Base-by-base conservation (phyloP, 2,329 filamentous ascomycete genomes). In the Metarhizium guizhouense region DNA sequence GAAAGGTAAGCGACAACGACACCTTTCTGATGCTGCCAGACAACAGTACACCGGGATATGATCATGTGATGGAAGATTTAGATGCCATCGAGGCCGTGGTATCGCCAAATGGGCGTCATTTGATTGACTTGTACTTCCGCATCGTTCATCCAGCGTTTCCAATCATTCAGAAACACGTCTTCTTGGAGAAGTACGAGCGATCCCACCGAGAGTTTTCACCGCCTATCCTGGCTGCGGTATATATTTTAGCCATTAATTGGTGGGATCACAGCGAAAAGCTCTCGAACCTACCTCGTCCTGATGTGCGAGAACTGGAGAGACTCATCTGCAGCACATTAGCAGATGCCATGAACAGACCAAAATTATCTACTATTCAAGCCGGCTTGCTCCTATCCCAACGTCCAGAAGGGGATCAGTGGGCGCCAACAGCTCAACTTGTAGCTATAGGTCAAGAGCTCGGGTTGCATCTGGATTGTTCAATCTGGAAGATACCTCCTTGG, bases 401-500 rank as follows among this genome's bases (percentile, higher is more conserved):
- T 34, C 86, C 87, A 6, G 86, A 89, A 62, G 85, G 86, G 11
- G 87, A 90, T 63, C 87, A 91, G 53, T 93, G 91, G 83, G 87
- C 88, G 1, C 76, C 93, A 56, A 96, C 91, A 1, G 89, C 89
- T 4, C 91, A 96, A 67, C 74, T 96, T 20, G 90, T 96, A 8
- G 91, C 91, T 25, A 85, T 94, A 47, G 87, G 83, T 1, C 91
- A 96, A 68, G 90, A 96, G 69, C 79, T 96, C 3, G 92, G 92
- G 50, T 75, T 96, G 43, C 91, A 96, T 68, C 83, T 95, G 45
- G 90, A 96, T 70, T 95, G 90, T 72, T 83, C 86, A 5, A 77
- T 78, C 53, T 96, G 92, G 92, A 89, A 89, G 59, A 93, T 96
- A 54, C 89, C 91, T 32, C 79, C 80, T 0, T 96, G 91, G 90